Evolutionary conservation across 2,329 filamentous ascomycete genomes (phyloP), one percentile per base, ranked within the genome.

Genomic region (Tolypocladium tropicale): DNA sequence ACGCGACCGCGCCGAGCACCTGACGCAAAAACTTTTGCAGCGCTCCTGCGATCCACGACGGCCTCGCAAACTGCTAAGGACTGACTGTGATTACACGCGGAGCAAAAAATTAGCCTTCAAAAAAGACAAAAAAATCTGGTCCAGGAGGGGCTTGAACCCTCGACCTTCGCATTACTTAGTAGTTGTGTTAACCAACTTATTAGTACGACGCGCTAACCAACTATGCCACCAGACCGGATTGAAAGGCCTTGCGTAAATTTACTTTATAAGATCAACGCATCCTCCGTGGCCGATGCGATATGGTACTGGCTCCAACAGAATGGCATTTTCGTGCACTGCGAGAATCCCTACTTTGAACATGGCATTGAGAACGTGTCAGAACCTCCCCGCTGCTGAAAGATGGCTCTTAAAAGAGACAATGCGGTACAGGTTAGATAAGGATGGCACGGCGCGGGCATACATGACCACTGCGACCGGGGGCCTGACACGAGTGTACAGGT

Each of bases 131-230:
- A 52, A 39, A 39, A 41, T 30, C 36, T 53, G 51, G 33, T 53
- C 51, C 32, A 36, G 32, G 33, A 30, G 34, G 34, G 51, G 51
- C 34, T 53, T 39, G 51, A 53, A 53, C 51, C 34, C 34, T 30
- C 51, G 51, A 53, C 51, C 51, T 53, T 53, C 34, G 36, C 34
- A 53, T 53, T 34, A 52, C 50, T 50, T 50, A 37, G 46, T 14
- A 50, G 46, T 50, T 50, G 46, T 32, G 25, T 7, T 50, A 12
- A 21, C 36, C 32, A 37, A 37, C 32, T 18, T 53, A 53, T 53
- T 53, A 53, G 51, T 53, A 36, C 51, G 34, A 53, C 51, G 51
- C 51, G 34, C 51, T 41, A 53, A 53, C 51, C 51, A 53, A 53
- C 51, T 53, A 39, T 39, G 51, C 51, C 36, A 53, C 32, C 34